phyloP scores from a whole-genome alignment of 2,329 filamentous ascomycete genomes.

The Claviceps digitariae region DNA sequence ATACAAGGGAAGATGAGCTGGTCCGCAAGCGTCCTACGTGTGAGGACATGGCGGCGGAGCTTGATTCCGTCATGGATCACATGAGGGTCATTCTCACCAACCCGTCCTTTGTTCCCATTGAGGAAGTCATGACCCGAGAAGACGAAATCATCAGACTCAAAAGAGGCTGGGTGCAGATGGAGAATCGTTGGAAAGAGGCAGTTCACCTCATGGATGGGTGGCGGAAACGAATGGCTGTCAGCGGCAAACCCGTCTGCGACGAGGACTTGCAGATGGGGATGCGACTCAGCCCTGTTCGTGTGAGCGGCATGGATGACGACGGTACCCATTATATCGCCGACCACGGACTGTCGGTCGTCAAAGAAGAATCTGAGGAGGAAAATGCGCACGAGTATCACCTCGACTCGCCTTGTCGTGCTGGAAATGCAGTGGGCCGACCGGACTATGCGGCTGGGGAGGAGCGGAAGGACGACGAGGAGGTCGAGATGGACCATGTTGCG shows the following conservation, averaged over 20 bases:
- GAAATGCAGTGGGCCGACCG: constrained; percentile 4
- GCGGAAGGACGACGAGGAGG: too few relatives aligned
- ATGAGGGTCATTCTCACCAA: constrained; percentile 79
- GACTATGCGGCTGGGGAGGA: constrained; percentile 7
- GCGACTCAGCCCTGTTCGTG: constrained; percentile 44
- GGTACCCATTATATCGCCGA: constrained; percentile 18
- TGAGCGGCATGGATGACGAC: constrained; percentile 37
- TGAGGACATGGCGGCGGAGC: constrained; percentile 58
- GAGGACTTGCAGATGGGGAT: constrained; percentile 57
- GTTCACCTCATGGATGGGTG: constrained; percentile 85
- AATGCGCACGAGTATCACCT: constrained; percentile 5
- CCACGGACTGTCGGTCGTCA: constrained; percentile 30
- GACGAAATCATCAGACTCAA: constrained; percentile 76
- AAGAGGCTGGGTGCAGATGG: constrained; percentile 87
- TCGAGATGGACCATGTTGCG: constrained; percentile 8
- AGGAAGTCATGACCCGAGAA: constrained; percentile 86
- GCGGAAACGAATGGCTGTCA: constrained; percentile 66
- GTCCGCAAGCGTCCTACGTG: constrained; percentile 25
- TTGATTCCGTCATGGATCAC: constrained; percentile 67
- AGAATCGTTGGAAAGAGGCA: constrained; percentile 77
- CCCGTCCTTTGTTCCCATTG: constrained; percentile 88
- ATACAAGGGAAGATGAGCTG: constrained; percentile 18
- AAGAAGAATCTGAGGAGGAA: constrained; percentile 30
- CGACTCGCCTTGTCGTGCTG: constrained; percentile 16
- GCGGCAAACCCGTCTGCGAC: constrained; percentile 55